Evolutionary conservation across 345 rosid genomes (phyloP).

Genomic region (Cardiospermum halicacabum): DNA sequence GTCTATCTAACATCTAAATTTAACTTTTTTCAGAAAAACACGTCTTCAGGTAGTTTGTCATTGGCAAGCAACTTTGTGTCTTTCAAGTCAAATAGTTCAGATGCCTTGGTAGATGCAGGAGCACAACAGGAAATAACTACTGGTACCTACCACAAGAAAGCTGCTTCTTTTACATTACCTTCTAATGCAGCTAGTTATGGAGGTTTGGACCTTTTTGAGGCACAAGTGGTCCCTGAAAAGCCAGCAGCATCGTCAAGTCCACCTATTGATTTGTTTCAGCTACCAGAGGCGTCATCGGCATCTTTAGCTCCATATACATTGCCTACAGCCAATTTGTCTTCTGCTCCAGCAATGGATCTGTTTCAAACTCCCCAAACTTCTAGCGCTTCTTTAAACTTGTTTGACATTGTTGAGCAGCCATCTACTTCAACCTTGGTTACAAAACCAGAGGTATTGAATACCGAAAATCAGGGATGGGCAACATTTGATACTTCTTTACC

Average conservation of each 20-base stretch:
- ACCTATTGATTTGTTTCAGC: slow-evolving; percentile 62
- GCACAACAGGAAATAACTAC: slow-evolving; percentile 42
- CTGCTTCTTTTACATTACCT: slow-evolving; percentile 29
- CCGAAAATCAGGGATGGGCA: slow-evolving; percentile 87
- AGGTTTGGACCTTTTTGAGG: slow-evolving; percentile 37
- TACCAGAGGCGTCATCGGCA: slow-evolving; percentile 40
- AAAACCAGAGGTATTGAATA: slow-evolving; percentile 28
- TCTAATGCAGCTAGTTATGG: slow-evolving; percentile 33
- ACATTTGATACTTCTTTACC: slow-evolving; percentile 67
- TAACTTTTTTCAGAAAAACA: slow-evolving; percentile 55
- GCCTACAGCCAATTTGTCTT: slow-evolving; percentile 25
- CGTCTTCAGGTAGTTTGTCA: slow-evolving; percentile 73
- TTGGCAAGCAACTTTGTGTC: slow-evolving; percentile 58
- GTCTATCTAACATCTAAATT: slow-evolving; percentile 19
- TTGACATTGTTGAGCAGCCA: slow-evolving; percentile 43
- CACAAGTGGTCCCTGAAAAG: slow-evolving; percentile 24
- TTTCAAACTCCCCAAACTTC: slow-evolving; percentile 42
- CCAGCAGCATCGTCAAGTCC: slow-evolving; percentile 38
- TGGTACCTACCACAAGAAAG: slow-evolving; percentile 31
- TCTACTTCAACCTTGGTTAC: slow-evolving; percentile 24
- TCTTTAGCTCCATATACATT: slow-evolving; percentile 34
- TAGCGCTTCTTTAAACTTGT: slow-evolving; percentile 41
- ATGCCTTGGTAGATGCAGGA: slow-evolving; percentile 41
- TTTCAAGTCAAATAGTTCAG: slow-evolving; percentile 53
- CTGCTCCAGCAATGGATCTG: slow-evolving; percentile 28